phyloP scores from a whole-genome alignment of 2,329 filamentous ascomycete genomes.

The Botrytis fragariae region DNA sequence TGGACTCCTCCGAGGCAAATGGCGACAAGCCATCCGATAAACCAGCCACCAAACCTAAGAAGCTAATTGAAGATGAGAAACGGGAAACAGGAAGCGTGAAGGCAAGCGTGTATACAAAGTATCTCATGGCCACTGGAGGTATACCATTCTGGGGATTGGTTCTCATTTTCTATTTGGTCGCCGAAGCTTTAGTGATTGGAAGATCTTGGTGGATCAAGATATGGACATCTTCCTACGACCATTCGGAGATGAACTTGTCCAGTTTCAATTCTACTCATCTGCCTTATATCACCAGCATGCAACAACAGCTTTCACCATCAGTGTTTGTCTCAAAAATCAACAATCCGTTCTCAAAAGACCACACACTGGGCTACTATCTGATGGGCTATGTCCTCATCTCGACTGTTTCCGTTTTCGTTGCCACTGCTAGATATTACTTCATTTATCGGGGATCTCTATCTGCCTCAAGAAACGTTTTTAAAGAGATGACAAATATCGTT shows the following conservation, averaged over 20 bases:
- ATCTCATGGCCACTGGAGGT: constrained; percentile 64
- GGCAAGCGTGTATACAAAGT: constrained; percentile 61
- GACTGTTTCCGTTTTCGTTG: constrained; percentile 51
- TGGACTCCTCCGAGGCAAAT: constrained; percentile 46
- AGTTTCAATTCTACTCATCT: constrained; percentile 16
- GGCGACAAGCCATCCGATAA: constrained; percentile 45
- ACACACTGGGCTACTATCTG: constrained; percentile 55
- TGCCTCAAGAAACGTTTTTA: constrained; percentile 64
- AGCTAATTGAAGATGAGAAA: constrained; percentile 72
- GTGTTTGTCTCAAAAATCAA: constrained; percentile 5
- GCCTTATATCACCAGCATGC: constrained; percentile 18
- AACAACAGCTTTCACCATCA: constrained; percentile 41
- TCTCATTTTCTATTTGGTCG: constrained; percentile 49
- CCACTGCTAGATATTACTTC: constrained; percentile 52
- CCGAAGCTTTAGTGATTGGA: constrained; percentile 35
- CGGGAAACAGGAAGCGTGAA: constrained; percentile 68
- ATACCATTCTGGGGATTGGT: constrained; percentile 57
- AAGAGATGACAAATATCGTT: constrained; percentile 61
- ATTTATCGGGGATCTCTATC: constrained; percentile 62
- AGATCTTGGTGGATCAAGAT: constrained; percentile 62
- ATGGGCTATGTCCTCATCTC: constrained; percentile 63
- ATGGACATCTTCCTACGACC: constrained; percentile 52
- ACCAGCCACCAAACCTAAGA: constrained; percentile 43
- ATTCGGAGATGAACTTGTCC: constrained; percentile 26
- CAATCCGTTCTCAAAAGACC: constrained; percentile 12